Evolutionary conservation across 352 stramenopile species (phyloP), one percentile per base, ranked within the genome.

Genomic region (Phytopythium ostracodes): DNA sequence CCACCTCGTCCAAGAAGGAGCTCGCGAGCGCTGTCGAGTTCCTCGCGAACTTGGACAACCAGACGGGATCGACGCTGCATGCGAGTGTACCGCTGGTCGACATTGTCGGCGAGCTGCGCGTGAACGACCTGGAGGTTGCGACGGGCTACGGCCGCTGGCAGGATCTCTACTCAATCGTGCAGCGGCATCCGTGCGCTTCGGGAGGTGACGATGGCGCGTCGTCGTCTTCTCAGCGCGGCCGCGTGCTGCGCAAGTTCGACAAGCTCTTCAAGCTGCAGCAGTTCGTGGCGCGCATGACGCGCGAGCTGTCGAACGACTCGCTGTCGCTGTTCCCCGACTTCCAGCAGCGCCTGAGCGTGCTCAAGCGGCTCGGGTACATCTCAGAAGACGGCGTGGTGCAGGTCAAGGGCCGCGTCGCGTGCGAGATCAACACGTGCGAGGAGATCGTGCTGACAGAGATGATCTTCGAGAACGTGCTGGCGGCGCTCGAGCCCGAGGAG

Each of bases 381-480:
- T 94, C 86, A 0, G 70, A 82, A 1, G 86, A 91, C 55, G 83
- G 84, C 18, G 80, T 94, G 15, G 95, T 99, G 38, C 89, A 97
- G 56, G 79, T 92, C 36, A 99, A 99, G 71, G 98, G 98, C 22
- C 86, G 97, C 25, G 97, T 99, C 12, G 97, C 96, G 2, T 99
- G 96, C 64, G 97, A 99, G 79, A 94, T 99, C 50, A 99, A 99
- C 79, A 99, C 96, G 4, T 99, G 96, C 63, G 95, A 99, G 63
- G 97, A 99, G 60, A 77, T 99, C 12, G 91, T 99, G 61, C 78
- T 98, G 20, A 99, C 97, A 0, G 98, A 99, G 76, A 98, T 99
- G 85, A 96, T 99, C 36, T 99, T 99, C 70, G 96, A 98, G 69
- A 99, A 99, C 55, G 88, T 99, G 25, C 70, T 99, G 27, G 96